phyloP scores from a whole-genome alignment of 2,329 filamentous ascomycete genomes.

The Chaetoscypha palmicola region DNA sequence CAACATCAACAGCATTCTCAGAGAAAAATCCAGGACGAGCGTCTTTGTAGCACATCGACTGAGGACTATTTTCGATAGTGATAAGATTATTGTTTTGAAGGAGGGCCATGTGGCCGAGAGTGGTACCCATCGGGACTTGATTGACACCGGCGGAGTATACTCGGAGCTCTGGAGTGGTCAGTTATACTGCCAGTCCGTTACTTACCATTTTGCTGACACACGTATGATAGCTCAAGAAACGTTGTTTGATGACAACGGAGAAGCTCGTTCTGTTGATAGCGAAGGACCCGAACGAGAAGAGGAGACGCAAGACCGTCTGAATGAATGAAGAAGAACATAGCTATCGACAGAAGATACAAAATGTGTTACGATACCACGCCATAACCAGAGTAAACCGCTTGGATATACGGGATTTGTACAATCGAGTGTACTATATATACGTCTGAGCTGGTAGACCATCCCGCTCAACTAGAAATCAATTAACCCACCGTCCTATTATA shows the following conservation, averaged over 20 bases:
- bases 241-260: conserved; percentile 44
- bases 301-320: conserved; percentile 10
- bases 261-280: conserved; percentile 31
- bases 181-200: conserved; percentile 25
- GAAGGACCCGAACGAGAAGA: conserved; percentile 13
- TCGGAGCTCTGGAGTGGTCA: conserved; percentile 83
- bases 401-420: too few species aligned
- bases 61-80: conserved; percentile 87
- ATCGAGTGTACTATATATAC: too few species aligned
- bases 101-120: conserved; percentile 80
- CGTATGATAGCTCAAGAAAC: conserved; percentile 51
- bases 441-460: too few species aligned
- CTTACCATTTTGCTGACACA: conserved; percentile 14
- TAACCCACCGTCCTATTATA: too few species aligned
- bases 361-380: too few species aligned
- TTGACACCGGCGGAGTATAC: conserved; percentile 75
- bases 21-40: conserved; percentile 81
- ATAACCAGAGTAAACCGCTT: too few species aligned
- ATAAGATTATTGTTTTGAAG: conserved; percentile 85
- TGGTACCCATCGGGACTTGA: conserved; percentile 78
- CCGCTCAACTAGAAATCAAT: too few species aligned
- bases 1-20: conserved; percentile 88
- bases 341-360: too few species aligned
- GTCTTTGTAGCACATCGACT: conserved; percentile 92
- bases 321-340: too few species aligned